Percentiles rank a stretch among this genome's conserved stretches.
These are phyloP conservation scores for Farysia itapuensis DNA, from an alignment of 1,284 basidiomycete genomes.

Conservation along the genomic window DNA sequence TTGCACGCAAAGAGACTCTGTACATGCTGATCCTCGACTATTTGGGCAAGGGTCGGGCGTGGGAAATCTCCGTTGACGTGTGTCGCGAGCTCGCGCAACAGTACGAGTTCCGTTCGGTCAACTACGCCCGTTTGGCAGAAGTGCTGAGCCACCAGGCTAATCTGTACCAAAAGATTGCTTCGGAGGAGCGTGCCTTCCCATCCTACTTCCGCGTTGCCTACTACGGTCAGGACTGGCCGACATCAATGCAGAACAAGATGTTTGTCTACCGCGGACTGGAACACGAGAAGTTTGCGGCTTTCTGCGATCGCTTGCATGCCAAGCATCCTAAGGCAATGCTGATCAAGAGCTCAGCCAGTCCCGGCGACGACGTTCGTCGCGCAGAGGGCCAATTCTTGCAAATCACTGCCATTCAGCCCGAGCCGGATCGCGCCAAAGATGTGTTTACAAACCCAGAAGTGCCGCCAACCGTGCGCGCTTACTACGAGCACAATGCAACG, in stretches of 20 bases:
- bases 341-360: conserved; percentile 74
- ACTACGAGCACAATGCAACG: conserved; percentile 74
- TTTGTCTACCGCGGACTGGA: conserved; percentile 85
- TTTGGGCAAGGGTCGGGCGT: conserved; percentile 82
- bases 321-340: conserved; percentile 87
- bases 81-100: conserved; percentile 71
- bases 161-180: conserved; percentile 51
- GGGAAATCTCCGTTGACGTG: conserved; percentile 89
- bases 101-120: conserved; percentile 50
- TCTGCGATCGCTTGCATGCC: conserved; percentile 84
- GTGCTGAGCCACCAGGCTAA: conserved; percentile 53
- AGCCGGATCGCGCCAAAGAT: conserved; percentile 75
- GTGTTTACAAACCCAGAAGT: conserved; percentile 86
- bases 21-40: conserved; percentile 61
- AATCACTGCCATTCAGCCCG: conserved; percentile 79
- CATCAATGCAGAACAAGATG: conserved; percentile 78
- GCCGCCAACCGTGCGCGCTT: conserved; percentile 74
- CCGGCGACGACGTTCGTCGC: conserved; percentile 65
- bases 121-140: conserved; percentile 64
- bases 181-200: conserved; percentile 45
- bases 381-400: conserved; percentile 63
- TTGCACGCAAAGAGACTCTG: conserved; percentile 78
- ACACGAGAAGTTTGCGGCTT: conserved; percentile 79
- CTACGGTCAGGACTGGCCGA: conserved; percentile 80
- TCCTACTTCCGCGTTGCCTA: conserved; percentile 87